A percentile compares a stretch with the other conserved stretches of the same genome.
Evolutionary conservation across 345 rosid genomes (phyloP).

Genomic region (Conringia planisiliqua): DNA sequence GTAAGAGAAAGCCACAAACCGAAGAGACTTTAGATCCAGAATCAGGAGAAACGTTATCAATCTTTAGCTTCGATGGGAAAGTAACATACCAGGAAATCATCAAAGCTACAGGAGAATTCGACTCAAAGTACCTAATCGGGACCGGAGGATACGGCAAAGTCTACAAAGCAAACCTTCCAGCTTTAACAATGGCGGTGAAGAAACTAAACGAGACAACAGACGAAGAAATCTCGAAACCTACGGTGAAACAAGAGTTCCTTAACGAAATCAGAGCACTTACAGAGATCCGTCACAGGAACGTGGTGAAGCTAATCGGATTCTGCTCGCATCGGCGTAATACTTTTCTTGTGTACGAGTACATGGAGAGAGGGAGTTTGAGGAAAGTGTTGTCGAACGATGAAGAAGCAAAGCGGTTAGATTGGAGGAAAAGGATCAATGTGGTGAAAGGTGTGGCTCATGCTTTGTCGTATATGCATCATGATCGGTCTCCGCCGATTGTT

Average conservation of each 20-base stretch:
- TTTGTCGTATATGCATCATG: slow-evolving; percentile 49
- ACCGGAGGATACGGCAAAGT: slow-evolving; percentile 41
- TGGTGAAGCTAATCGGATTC: slow-evolving; percentile 45
- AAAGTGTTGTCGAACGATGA: slow-evolving; percentile 21
- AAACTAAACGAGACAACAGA: slow-evolving; percentile 33
- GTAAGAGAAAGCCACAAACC: slow-evolving; percentile 11
- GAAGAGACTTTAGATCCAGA: slow-evolving; percentile 16
- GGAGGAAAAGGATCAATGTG: slow-evolving; percentile 37
- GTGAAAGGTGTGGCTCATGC: slow-evolving; percentile 48
- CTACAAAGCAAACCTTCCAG: slow-evolving; percentile 34
- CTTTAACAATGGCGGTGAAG: slow-evolving; percentile 33
- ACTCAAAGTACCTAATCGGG: slow-evolving; percentile 37
- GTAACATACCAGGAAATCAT: slow-evolving; percentile 37
- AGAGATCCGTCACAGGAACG: slow-evolving; percentile 42
- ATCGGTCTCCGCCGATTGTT: slow-evolving; percentile 37
- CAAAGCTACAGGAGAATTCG: slow-evolving; percentile 40
- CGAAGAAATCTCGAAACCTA: slow-evolving; percentile 24
- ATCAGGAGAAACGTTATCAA: slow-evolving; percentile 24
- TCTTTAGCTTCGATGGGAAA: slow-evolving; percentile 38
- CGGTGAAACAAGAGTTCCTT: slow-evolving; percentile 30
- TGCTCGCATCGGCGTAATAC: slow-evolving; percentile 29
- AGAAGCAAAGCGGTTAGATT: slow-evolving; percentile 31
- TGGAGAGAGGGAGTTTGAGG: slow-evolving; percentile 41
- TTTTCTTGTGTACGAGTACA: slow-evolving; percentile 38
- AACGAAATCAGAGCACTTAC: slow-evolving; percentile 41